These are phyloP conservation scores for Aspergillus calidoustus DNA, from an alignment of 2,329 filamentous ascomycete species.

Conservation along the genomic window DNA sequence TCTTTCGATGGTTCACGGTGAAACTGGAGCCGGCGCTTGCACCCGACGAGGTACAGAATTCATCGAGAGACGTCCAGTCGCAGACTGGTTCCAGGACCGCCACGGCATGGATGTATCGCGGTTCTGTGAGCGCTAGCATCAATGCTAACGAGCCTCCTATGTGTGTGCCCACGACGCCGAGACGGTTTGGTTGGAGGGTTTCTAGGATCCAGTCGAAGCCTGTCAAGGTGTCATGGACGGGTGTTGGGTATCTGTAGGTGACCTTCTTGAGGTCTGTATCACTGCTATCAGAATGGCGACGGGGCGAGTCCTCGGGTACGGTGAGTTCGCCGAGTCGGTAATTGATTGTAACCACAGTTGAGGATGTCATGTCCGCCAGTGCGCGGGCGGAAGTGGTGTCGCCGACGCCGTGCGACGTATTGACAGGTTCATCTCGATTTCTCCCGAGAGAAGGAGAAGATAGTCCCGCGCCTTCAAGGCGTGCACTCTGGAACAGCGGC, in stretches of 20 bases:
- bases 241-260: conserved; percentile 39
- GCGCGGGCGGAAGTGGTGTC: conserved; percentile 8
- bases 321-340: conserved; percentile 41
- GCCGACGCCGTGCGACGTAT: neutral
- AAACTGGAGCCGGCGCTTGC: neutral
- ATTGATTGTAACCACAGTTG: conserved; percentile 46
- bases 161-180: conserved; percentile 41
- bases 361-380: conserved; percentile 37
- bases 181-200: conserved; percentile 33
- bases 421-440: neutral
- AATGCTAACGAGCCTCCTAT: conserved; percentile 48
- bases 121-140: conserved; percentile 49
- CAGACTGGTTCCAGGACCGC: conserved; percentile 42
- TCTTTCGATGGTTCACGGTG: conserved; percentile 14
- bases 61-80: conserved; percentile 48
- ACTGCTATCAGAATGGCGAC: neutral
- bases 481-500: conserved; percentile 30
- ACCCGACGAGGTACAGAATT: conserved; percentile 35
- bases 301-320: neutral
- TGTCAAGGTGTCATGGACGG: conserved; percentile 45
- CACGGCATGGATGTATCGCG: conserved; percentile 37
- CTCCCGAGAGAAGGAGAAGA: neutral
- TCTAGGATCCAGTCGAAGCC: conserved; percentile 46
- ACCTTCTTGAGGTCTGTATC: neutral
- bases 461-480: neutral